Evolutionary conservation across 768 basidiomycete genomes (phyloP).

Genomic region (Lactifluus echinatus): DNA sequence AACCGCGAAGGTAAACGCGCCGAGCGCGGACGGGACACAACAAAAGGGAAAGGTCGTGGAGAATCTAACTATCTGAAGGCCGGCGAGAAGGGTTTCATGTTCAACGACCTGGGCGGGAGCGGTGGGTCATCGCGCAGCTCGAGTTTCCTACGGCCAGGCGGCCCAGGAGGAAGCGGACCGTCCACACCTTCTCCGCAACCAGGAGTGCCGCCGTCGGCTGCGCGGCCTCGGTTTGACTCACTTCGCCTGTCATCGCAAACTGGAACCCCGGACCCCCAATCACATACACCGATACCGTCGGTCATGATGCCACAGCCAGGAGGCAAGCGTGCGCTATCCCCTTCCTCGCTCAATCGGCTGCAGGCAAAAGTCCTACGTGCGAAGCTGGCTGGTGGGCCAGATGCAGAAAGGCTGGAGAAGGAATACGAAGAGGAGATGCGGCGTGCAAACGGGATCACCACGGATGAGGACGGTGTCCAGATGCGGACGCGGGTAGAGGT

Average conservation of each 20-base stretch:
- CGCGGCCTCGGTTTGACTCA: constrained; percentile 50
- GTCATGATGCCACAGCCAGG: constrained; percentile 67
- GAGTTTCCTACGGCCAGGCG: constrained; percentile 80
- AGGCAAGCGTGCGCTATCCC: constrained; percentile 47
- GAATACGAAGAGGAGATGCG: constrained; percentile 73
- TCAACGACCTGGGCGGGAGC: constrained; percentile 55
- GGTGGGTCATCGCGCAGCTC: constrained; percentile 70
- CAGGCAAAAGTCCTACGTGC: constrained; percentile 92
- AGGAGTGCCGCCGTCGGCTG: constrained; percentile 25
- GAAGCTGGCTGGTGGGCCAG: constrained; percentile 72
- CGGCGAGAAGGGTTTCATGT: constrained; percentile 55
- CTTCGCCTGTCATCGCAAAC: constrained; percentile 53
- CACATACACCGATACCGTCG: constrained; percentile 80
- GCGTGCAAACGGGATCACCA: constrained; percentile 29
- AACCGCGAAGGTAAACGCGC: constrained; percentile 58
- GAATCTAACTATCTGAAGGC: constrained; percentile 23
- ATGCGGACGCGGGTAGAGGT: constrained; percentile 66
- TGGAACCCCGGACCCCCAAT: constrained; percentile 49
- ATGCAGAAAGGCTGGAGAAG: constrained; percentile 68
- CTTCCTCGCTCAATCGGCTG: constrained; percentile 79
- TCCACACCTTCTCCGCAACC: constrained; percentile 47
- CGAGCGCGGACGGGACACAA: constrained; percentile 28
- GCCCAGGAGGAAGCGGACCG: constrained; percentile 42
- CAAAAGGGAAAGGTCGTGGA: constrained; percentile 31
- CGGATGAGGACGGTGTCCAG: constrained; percentile 29